Evolutionary conservation across 768 basidiomycete genomes (phyloP), one percentile per base, ranked within the genome.

Genomic region (Serpula lacrymans): DNA sequence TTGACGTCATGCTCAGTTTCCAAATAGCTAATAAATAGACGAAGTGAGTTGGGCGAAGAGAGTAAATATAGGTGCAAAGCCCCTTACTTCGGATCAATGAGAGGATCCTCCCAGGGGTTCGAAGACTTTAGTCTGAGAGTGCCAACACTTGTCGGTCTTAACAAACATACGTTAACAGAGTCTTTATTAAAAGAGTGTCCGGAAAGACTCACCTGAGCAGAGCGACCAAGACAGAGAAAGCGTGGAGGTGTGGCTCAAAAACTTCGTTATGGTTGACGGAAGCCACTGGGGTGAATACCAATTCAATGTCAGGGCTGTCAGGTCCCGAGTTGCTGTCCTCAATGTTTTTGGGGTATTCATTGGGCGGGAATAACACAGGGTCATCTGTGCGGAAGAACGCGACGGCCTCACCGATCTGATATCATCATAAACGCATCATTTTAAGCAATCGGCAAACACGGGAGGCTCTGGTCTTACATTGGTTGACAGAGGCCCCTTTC

Each of bases 401-500:
- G 16, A 34, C 64, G 4, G 51, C 44, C 35, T 64, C 63, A 18
- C 48, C 63, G 3, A 45, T 2, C 63, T 64, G 20, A 45, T 9
- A 10, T 2, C 22, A 6, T 17, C 23, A 12, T 32, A 23, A n/a
- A n/a, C n/a, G n/a, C n/a, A n/a, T n/a, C n/a, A n/a, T n/a, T n/a
- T 29, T 57, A 2, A 48, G 41, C 12, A 25, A 10, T 4, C 17
- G 30, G 22, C 11, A 13, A 34, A 2, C 20, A 8, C 10, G 11
- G 32, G 7, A 27, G 6, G 14, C 26, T 39, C 41, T 9, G 5
- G n/a, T 16, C 57, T 11, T 36, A 84, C 83, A 41, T 82, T 84
- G 5, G 61, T 68, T 1, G 77, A 55, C 22, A 85, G 42, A 2
- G 75, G 70, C 0, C 83, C 83, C 3, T 59, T 70, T 2, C 67